Evolutionary conservation across 306 rosid species (phyloP), one percentile per base, ranked within the genome.

Genomic region (Prunus kanzakura): DNA sequence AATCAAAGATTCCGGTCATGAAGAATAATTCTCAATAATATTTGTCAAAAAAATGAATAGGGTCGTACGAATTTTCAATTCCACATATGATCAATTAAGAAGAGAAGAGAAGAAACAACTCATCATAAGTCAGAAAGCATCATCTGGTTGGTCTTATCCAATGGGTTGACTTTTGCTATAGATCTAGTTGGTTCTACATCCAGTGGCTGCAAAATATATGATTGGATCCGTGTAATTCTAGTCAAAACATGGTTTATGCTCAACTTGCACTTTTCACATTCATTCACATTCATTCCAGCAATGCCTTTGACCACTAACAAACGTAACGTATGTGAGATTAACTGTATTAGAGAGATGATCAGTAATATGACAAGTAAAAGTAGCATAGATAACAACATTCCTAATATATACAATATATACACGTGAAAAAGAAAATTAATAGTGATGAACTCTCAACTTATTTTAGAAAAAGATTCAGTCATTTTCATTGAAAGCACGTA

Each of bases 251-350:
- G 10, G 49, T 45, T 41, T 45, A 11, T 8, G 19, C 71, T 67
- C 71, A 67, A 38, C 71, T 38, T 67, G 32, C 54, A 43, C 7
- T 3, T 20, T 12, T 67, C 55, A 43, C 55, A 45, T 67, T 67
- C 72, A 64, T 12, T 67, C 55, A 43, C 55, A 45, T 67, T 67
- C 72, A 64, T 64, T 32, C 43, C 56, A 51, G 41, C 8, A 38
- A 38, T 38, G 43, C 1, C 43, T 6, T 35, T 35, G 43, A 35
- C 43, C 29, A 27, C 29, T 27, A 27, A 35, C 2, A 38, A 38
- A 38, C 9, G 2, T 38, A 38, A 38, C 0, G 2, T 38, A 38
- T 38, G 0, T 38, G 9, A 8, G 0, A 38, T 1, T 38, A 7
- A 7, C 1, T 7, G 43, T 1, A 38, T 38, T 38, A 38, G 0